These are phyloP conservation scores for Ambrosiella xylebori DNA, from an alignment of 2,329 filamentous ascomycete species.

Conservation along the genomic window DNA sequence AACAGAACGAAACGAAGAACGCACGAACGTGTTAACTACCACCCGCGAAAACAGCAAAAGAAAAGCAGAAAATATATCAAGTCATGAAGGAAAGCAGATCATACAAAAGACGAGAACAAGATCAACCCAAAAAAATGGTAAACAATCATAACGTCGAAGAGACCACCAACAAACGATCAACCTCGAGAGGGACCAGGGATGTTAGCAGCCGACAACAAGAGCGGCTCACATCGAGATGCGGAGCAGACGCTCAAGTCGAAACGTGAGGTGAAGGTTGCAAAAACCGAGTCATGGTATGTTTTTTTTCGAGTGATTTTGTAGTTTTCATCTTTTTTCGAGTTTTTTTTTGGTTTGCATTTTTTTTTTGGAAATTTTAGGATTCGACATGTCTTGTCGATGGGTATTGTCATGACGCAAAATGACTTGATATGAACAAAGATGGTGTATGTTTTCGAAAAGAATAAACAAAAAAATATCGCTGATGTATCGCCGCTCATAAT, in stretches of 20 bases:
- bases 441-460: not conserved
- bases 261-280: not conserved
- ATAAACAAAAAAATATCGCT: slow-evolving; percentile 1
- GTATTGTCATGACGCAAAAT: slow-evolving; percentile 1
- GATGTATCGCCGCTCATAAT: not conserved
- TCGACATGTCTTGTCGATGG: not conserved
- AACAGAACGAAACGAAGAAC: not conserved
- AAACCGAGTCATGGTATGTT: slow-evolving; percentile 2
- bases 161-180: not conserved
- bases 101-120: slow-evolving; percentile 1
- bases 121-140: not conserved
- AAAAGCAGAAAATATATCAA: slow-evolving; percentile 1
- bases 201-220: not conserved
- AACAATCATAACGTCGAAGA: not conserved
- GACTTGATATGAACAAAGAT: not conserved
- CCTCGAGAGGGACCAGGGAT: not conserved
- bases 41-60: not conserved
- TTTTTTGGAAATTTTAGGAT: not conserved
- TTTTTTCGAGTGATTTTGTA: slow-evolving; percentile 7
- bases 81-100: not conserved
- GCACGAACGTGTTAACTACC: not conserved
- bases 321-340: slow-evolving; percentile 8
- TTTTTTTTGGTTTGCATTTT: slow-evolving; percentile 1
- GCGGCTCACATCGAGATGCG: not conserved
- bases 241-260: not conserved